phyloP scores from a whole-genome alignment of 768 basidiomycete species.

The Boletus eberwhitei region DNA sequence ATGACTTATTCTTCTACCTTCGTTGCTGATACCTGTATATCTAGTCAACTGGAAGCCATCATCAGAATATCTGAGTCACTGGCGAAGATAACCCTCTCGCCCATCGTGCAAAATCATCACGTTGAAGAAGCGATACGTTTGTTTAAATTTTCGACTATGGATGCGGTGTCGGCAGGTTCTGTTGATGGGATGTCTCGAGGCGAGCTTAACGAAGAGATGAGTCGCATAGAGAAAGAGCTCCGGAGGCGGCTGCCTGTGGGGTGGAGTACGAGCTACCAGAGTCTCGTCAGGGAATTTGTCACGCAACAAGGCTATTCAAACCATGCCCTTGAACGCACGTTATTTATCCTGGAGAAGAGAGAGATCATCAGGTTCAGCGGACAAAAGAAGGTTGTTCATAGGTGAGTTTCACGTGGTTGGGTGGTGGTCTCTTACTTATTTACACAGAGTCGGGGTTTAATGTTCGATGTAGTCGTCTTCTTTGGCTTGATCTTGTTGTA shows the following conservation, averaged over 20 bases:
- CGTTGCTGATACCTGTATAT: slow-evolving; percentile 1
- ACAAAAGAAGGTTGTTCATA: slow-evolving; percentile 57
- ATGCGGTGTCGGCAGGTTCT: slow-evolving; percentile 92
- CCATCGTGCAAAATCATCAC: slow-evolving; percentile 85
- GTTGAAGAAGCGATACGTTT: slow-evolving; percentile 97
- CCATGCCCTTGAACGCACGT: slow-evolving; percentile 86
- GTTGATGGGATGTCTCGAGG: slow-evolving; percentile 89
- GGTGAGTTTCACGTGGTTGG: slow-evolving; percentile 25
- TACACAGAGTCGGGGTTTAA: slow-evolving; percentile 31
- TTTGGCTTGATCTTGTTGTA: slow-evolving; percentile 2
- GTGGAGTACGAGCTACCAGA: slow-evolving; percentile 96
- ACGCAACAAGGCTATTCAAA: slow-evolving; percentile 86
- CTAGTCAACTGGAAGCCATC: slow-evolving; percentile 92
- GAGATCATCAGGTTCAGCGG: slow-evolving; percentile 81
- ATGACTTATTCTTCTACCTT: neutral
- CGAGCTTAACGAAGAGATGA: slow-evolving; percentile 92
- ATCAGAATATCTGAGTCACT: slow-evolving; percentile 97
- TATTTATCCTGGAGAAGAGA: slow-evolving; percentile 91
- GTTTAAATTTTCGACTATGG: slow-evolving; percentile 99
- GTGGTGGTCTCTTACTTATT: slow-evolving; percentile 1
- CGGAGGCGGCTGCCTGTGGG: slow-evolving; percentile 83
- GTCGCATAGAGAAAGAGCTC: slow-evolving; percentile 83
- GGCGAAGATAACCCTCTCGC: slow-evolving; percentile 88
- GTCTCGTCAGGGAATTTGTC: slow-evolving; percentile 89
- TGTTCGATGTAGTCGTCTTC: neutral